Conservation (phyloP, 306 rosid species). For the Malus domestica region DNA sequence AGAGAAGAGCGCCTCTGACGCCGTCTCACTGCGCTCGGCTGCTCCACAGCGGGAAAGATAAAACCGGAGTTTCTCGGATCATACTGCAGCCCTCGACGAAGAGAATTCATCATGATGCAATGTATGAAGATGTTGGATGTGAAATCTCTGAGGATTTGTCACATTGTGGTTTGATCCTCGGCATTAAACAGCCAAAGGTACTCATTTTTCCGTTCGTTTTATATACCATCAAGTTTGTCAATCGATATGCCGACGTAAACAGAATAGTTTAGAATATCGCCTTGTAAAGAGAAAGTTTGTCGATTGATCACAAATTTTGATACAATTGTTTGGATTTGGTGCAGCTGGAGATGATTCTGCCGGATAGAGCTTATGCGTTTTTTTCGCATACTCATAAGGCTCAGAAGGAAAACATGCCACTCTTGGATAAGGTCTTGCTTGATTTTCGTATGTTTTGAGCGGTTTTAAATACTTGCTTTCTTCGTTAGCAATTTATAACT, state of each 20-base stretch:
- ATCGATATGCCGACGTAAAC: too few relatives aligned
- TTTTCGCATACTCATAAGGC: constrained; percentile 97
- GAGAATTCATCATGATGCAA: constrained; percentile 68
- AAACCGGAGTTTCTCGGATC: constrained; percentile 54
- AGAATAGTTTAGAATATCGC: too few relatives aligned
- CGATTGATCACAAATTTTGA: not conserved
- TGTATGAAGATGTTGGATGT: constrained; percentile 85
- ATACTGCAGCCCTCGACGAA: constrained; percentile 85
- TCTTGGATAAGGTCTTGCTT: constrained; percentile 61
- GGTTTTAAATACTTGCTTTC: constrained; percentile 1
- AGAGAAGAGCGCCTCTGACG: constrained; percentile 78
- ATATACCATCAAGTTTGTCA: not conserved
- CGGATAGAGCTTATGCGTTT: constrained; percentile 83
- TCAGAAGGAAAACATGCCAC: constrained; percentile 89
- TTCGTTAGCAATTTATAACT: constrained; percentile 6
- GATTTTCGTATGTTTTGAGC: constrained; percentile 2
- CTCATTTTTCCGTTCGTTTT: not conserved
- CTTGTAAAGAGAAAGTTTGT: not conserved
- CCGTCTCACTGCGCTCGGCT: constrained; percentile 90
- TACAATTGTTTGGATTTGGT: not conserved
- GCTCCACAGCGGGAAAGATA: constrained; percentile 43
- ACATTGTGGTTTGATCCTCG: constrained; percentile 77
- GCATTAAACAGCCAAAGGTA: constrained; percentile 87
- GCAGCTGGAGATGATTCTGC: constrained; percentile 84
- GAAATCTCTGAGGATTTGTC: constrained; percentile 77